Base-by-base conservation (phyloP, 1,139 yeast species). In the Zygosaccharomyces pseudobailii region DNA sequence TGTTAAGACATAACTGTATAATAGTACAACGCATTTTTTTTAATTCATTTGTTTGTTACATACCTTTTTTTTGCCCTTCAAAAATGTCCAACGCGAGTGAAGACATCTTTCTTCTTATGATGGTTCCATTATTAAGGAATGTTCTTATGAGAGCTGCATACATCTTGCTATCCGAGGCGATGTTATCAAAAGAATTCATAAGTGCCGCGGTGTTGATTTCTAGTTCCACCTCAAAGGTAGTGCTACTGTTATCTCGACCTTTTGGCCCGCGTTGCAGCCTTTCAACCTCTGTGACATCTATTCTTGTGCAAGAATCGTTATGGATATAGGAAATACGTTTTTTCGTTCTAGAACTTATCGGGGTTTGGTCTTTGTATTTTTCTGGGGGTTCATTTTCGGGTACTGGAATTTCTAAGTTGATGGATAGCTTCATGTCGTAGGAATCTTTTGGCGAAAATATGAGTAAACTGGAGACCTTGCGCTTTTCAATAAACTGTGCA, bases 381-480 rank as follows among this genome's bases (percentile, higher is more conserved):
- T 80, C 71, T 30, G 78, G 73, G 57, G 80, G 78, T 49, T 79
- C 82, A 54, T 77, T 72, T 33, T 80, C 76, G 1, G 68, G 62
- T 8, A 65, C 66, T 4, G 95, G 96, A 53, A 80, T 66, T 79
- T 89, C 97, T 30, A 85, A 68, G 33, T 89, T 80, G 53, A 89
- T 69, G 8, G 95, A 82, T 35, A 89, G 71, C 57, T 95, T 74
- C 54, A 84, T 73, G 64, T 89, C 97, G 61, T 82, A 82, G 68
- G 82, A 74, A 24, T 87, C 80, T 52, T 87, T 84, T 1, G 96
- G 96, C 47, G 85, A 78, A 60, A 79, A 82, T 28, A 89, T 72
- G 60, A 80, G 78, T 50, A 89, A 67, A 62, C 86, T 89, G 3
- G 87, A 78, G 7, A 88, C 69, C 47, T 92, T 74, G 54, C 79